These are phyloP conservation scores for Leishmania aethiopica DNA, from an alignment of 208 protist genomes.

Conservation along the genomic window DNA sequence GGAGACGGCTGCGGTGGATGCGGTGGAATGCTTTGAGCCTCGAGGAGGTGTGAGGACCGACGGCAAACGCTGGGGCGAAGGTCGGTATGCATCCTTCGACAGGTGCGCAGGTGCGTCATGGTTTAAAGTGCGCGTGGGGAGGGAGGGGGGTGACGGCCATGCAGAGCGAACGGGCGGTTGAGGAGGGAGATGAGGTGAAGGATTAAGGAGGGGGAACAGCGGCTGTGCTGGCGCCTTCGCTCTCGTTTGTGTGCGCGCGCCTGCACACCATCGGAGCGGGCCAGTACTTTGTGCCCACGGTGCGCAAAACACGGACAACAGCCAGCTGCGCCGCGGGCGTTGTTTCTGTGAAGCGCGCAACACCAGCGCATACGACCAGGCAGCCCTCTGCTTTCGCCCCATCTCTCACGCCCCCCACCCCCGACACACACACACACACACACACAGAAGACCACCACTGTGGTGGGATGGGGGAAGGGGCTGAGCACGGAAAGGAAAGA, in stretches of 20 bases:
- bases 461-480: neutral
- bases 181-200: neutral
- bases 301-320: neutral
- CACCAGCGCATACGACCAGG: neutral
- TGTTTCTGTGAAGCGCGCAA: slow-evolving; percentile 3
- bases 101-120: neutral
- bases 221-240: neutral
- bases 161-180: neutral
- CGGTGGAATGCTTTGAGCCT: neutral
- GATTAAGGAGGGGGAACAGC: neutral
- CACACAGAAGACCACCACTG: neutral
- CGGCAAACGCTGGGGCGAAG: neutral
- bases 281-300: neutral
- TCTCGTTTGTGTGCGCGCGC: neutral
- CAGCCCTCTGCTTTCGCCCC: neutral
- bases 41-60: neutral
- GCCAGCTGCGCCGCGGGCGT: neutral
- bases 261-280: neutral
- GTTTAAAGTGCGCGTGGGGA: neutral
- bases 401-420: neutral
- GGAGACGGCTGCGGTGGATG: neutral
- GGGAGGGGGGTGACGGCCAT: neutral
- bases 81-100: neutral
- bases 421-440: neutral
- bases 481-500: neutral